Evolutionary conservation across 805 yeast genomes (phyloP).

Genomic region (Torulaspora franciscae): DNA sequence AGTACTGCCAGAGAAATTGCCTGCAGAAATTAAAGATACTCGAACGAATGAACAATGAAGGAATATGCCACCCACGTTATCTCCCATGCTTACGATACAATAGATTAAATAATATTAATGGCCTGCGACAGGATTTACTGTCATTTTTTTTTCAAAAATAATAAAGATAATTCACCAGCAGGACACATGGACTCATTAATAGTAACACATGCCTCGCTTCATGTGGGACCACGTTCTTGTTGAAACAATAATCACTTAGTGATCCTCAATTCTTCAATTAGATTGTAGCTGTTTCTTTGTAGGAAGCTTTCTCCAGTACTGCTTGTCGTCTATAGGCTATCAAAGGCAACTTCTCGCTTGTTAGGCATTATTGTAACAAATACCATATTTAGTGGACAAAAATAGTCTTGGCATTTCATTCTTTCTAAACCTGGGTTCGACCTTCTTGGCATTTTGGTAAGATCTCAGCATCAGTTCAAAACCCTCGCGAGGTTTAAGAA

Average conservation of each 20-base stretch:
- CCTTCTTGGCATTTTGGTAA: neutral
- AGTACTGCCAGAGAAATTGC: no score
- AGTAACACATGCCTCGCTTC: neutral
- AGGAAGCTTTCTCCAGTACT: no score
- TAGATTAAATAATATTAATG: neutral
- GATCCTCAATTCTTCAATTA: no score
- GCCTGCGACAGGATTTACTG: neutral
- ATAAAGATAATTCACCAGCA: neutral
- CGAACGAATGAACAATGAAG: no score
- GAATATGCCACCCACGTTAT: neutral
- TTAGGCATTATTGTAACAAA: no score
- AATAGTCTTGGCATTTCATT: neutral
- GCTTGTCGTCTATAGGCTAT: no score
- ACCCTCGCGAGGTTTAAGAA: neutral
- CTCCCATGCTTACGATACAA: neutral
- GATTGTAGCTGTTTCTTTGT: no score
- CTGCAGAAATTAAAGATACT: no score
- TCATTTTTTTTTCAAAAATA: neutral
- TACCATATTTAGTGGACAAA: no score
- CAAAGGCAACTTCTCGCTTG: no score
- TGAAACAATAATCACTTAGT: no score
- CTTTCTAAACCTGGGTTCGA: neutral
- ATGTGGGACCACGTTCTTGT: neutral
- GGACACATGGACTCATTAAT: neutral
- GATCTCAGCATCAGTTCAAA: neutral